These are phyloP conservation scores for Leptographium procerum DNA, from an alignment of 2,329 filamentous ascomycete genomes.

Conservation along the genomic window DNA sequence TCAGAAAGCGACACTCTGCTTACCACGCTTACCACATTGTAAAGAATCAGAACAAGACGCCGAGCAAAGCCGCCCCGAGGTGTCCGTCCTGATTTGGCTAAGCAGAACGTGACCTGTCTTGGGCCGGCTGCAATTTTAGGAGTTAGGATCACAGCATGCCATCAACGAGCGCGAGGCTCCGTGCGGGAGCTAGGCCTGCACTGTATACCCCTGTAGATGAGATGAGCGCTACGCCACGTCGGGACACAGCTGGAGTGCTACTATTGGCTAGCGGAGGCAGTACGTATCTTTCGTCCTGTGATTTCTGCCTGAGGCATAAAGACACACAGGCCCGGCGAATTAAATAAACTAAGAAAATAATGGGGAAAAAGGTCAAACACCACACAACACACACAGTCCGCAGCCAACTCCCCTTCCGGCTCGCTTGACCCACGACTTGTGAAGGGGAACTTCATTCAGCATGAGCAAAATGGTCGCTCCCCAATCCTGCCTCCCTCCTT, in stretches of 20 bases:
- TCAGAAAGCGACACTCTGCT: background rate
- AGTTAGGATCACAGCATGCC: conserved; percentile 1
- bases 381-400: conserved; percentile 3
- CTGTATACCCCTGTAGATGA: conserved; percentile 1
- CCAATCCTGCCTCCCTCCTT: conserved; percentile 11
- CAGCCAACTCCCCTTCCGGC: conserved; percentile 7
- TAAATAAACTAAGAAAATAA: background rate
- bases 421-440: conserved; percentile 11
- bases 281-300: background rate
- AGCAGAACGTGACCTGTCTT: background rate
- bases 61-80: background rate
- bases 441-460: conserved; percentile 10
- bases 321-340: background rate
- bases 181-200: background rate
- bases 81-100: background rate
- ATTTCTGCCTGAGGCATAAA: background rate
- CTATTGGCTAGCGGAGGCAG: conserved; percentile 1
- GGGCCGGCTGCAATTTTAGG: background rate
- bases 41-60: background rate
- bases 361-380: conserved; percentile 1
- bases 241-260: background rate
- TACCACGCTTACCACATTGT: background rate
- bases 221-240: conserved; percentile 1
- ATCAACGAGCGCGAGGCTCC: background rate
- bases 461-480: conserved; percentile 5